Base-by-base conservation (phyloP, 2,329 filamentous ascomycete species). In the Fusarium nanum region DNA sequence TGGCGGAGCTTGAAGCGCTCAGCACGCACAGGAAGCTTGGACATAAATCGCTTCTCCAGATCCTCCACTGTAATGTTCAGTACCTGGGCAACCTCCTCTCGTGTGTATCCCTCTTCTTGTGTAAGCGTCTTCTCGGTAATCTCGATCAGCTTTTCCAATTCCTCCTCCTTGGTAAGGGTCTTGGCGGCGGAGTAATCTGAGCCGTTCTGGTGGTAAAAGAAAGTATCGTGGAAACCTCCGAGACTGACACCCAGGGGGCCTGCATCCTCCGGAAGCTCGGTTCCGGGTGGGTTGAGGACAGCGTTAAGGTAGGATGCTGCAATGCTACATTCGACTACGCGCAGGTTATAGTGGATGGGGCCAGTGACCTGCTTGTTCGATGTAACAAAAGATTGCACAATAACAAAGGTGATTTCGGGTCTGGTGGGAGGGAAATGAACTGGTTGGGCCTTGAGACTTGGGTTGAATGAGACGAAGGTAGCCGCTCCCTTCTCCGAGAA, bases 341-440 rank as follows among this genome's bases (percentile, higher is more conserved):
- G 92, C 25, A 99, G 88, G 80, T 99, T 99, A 85, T 98, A 99
- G 85, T 95, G 93, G 69, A 97, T 91, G 1, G 95, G 95, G 0
- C 92, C 96, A 2, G 95, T 97, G 67, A 95, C 92, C 77, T 96
- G 93, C 83, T 99, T 99, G 84, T 98, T 94, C 7, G 95, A 93
- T 18, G 92, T 91, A 65, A 99, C 92, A 78, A 97, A 97, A 64
- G 92, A 97, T 79, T 99, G 96, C 10, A 94, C 95, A 71, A 98
- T 94, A 70, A 99, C 86, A 80, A 99, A 98, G 72, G 90, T 93
- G 57, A 98, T 87, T 73, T 97, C 93, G 3, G 94, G 93, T 47
- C 89, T 85, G 7, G 94, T 93, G 60, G 89, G 87, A 16, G 95
- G 95, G 78, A 99, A 93, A 42, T 90, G 87, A 65, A 98, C 90